These are phyloP conservation scores for Apiotrichum gracile DNA, from an alignment of 1,284 basidiomycete genomes.

Conservation along the genomic window DNA sequence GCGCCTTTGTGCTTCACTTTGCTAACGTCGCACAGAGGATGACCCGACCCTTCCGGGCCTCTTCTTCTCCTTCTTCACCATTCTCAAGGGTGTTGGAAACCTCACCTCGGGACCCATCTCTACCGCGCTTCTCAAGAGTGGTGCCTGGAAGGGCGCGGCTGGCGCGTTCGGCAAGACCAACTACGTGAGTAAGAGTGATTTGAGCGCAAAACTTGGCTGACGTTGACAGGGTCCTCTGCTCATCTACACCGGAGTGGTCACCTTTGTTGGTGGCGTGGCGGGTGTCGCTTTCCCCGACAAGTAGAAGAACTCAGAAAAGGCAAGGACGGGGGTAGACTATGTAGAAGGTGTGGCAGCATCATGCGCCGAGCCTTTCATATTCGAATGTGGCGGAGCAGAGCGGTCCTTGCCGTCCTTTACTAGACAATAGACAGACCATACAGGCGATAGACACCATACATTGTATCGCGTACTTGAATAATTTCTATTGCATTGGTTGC, in stretches of 20 bases:
- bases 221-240: slow-evolving; percentile 32
- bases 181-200: not conserved
- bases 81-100: slow-evolving; percentile 42
- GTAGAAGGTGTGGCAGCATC: no score
- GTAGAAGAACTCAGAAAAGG: no score
- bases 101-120: slow-evolving; percentile 42
- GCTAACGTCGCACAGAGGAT: slow-evolving; percentile 21
- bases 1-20: not conserved
- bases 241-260: slow-evolving; percentile 27
- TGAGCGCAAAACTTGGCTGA: not conserved
- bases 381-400: no score
- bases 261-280: slow-evolving; percentile 15
- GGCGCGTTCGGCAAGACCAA: slow-evolving; percentile 39
- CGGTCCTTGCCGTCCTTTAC: no score
- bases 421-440: no score
- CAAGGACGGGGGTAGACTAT: no score
- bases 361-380: no score
- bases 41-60: slow-evolving; percentile 35
- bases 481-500: no score
- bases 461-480: no score
- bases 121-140: slow-evolving; percentile 26
- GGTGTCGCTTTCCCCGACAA: slow-evolving; percentile 16
- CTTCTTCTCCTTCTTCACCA: slow-evolving; percentile 41
- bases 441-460: no score
- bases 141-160: slow-evolving; percentile 20